phyloP scores from a whole-genome alignment of 2,329 filamentous ascomycete genomes.

The Colletotrichum paranaense region DNA sequence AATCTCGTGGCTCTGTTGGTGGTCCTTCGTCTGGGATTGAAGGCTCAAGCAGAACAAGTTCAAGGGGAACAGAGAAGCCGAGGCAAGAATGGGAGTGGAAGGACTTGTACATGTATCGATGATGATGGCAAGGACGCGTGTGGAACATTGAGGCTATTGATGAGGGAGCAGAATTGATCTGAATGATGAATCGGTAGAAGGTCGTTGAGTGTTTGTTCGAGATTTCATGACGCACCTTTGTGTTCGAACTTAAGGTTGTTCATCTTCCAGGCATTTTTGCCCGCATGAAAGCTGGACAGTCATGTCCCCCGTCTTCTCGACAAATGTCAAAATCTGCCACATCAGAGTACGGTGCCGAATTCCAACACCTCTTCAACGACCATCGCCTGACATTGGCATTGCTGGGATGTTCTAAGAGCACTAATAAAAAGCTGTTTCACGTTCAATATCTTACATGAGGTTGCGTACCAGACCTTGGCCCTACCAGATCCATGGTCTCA shows the following conservation, averaged over 20 bases:
- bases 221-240: not conserved
- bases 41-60: not conserved
- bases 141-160: not conserved
- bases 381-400: not conserved
- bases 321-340: not conserved
- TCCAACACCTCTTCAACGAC: not conserved
- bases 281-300: not conserved
- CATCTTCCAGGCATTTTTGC: not conserved
- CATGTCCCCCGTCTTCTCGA: not conserved
- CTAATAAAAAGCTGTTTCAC: not conserved
- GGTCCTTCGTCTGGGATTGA: not conserved
- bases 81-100: not conserved
- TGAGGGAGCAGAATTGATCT: not conserved
- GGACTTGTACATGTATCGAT: too few species aligned
- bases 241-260: not conserved
- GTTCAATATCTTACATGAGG: too few species aligned
- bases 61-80: not conserved
- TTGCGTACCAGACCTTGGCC: not conserved
- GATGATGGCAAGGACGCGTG: not conserved
- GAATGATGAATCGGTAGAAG: not conserved
- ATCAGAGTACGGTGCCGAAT: not conserved
- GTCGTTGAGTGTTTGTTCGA: not conserved
- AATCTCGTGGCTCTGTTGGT: not conserved
- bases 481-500: too few species aligned
- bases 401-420: not conserved